A percentile compares a stretch with the other conserved stretches of the same genome.
phyloP scores from a whole-genome alignment of 495 filamentous ascomycete species.

The Tuber umbilicatum region DNA sequence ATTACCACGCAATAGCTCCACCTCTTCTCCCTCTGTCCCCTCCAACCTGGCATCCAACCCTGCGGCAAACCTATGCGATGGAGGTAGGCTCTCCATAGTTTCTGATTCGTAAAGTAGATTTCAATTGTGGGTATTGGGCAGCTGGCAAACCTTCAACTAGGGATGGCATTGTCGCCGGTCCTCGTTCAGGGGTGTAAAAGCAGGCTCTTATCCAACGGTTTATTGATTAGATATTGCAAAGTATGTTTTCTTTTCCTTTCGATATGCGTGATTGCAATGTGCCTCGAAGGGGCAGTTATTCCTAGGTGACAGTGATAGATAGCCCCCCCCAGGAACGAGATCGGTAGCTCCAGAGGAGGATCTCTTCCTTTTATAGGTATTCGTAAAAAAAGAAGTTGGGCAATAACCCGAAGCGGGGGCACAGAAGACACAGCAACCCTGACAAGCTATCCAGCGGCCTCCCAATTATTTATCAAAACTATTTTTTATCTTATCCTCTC shows the following conservation, averaged over 20 bases:
- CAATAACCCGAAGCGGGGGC: neutral
- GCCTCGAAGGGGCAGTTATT: neutral
- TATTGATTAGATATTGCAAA: constrained; percentile 5
- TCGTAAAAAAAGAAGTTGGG: constrained; percentile 16
- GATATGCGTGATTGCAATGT: neutral
- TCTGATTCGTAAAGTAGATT: constrained; percentile 6
- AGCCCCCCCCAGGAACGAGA: constrained; percentile 5
- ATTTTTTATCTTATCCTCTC: neutral
- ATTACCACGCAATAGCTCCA: constrained; percentile 4
- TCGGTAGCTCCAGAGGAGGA: constrained; percentile 18
- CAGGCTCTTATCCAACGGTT: neutral
- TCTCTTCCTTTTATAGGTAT: constrained; percentile 35
- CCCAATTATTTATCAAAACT: neutral
- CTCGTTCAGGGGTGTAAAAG: constrained; percentile 2
- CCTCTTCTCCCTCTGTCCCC: constrained; percentile 1
- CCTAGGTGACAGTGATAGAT: neutral
- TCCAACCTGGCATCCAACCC: constrained; percentile 5
- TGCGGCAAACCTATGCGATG: constrained; percentile 6
- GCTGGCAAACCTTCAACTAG: constrained; percentile 21
- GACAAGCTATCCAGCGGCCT: neutral
- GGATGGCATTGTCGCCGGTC: constrained; percentile 27
- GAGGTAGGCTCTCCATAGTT: constrained; percentile 20
- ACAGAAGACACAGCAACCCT: neutral
- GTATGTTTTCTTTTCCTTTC: neutral
- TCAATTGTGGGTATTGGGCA: constrained; percentile 18